A percentile compares a stretch with the other conserved stretches of the same genome.
Evolutionary conservation across 2,329 filamentous ascomycete genomes (phyloP).

Genomic region (Monilinia fructigena): DNA sequence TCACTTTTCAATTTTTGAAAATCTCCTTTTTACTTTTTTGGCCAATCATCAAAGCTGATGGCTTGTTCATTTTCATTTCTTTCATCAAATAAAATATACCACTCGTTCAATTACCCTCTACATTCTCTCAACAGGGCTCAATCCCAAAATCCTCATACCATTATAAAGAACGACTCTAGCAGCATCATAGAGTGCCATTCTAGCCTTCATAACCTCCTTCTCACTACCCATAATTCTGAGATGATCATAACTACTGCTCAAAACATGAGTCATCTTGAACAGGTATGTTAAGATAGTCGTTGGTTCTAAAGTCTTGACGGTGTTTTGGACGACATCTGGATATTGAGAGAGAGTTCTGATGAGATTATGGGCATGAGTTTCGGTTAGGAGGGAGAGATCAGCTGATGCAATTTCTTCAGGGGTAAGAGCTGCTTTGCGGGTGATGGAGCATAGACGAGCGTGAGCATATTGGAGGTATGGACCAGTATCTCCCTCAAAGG

Average conservation of each 20-base stretch:
- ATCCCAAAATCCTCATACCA: slow-evolving; percentile 77
- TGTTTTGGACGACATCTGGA: slow-evolving; percentile 82
- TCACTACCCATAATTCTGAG: slow-evolving; percentile 80
- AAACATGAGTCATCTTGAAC: slow-evolving; percentile 80
- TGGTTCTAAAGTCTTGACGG: slow-evolving; percentile 78
- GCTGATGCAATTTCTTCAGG: slow-evolving; percentile 60
- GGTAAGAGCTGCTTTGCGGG: slow-evolving; percentile 54
- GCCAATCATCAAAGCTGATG: background rate
- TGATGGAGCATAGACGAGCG: slow-evolving; percentile 66
- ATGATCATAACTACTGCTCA: slow-evolving; percentile 80
- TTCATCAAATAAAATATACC: background rate
- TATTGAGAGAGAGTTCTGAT: slow-evolving; percentile 77
- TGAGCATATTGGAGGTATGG: slow-evolving; percentile 84
- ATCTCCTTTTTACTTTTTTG: background rate
- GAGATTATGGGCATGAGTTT: slow-evolving; percentile 70
- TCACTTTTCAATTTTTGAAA: background rate
- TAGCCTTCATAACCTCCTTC: slow-evolving; percentile 64
- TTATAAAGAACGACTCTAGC: slow-evolving; percentile 75
- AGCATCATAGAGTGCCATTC: slow-evolving; percentile 75
- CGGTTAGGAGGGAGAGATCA: slow-evolving; percentile 66
- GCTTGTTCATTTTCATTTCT: background rate
- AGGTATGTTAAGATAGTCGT: slow-evolving; percentile 67
- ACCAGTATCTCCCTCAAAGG: slow-evolving; percentile 81
- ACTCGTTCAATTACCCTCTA: background rate
- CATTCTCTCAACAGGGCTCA: slow-evolving; percentile 67